Evolutionary conservation across 2,329 filamentous ascomycete genomes (phyloP).

Genomic region (Cordyceps fumosorosea): DNA sequence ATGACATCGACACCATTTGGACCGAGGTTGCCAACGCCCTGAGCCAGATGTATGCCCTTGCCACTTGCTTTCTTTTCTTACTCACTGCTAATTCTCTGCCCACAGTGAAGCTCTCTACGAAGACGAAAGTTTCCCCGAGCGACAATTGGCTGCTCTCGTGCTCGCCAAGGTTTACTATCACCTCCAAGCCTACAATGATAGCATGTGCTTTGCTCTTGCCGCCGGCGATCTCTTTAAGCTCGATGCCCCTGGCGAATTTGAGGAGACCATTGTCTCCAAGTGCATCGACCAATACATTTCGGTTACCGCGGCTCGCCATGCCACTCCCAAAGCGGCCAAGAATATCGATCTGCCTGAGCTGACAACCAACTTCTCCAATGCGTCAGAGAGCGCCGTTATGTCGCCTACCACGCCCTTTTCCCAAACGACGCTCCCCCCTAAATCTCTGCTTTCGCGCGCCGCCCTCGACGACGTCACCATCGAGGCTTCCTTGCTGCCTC

Average conservation of each 20-base stretch:
- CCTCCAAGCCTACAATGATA: conserved; percentile 97
- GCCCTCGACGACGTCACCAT: conserved; percentile 58
- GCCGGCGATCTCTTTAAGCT: conserved; percentile 94
- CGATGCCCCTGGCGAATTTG: conserved; percentile 85
- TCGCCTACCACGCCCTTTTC: conserved; percentile 95
- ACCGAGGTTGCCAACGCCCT: conserved; percentile 91
- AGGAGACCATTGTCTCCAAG: conserved; percentile 98
- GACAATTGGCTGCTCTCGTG: conserved; percentile 87
- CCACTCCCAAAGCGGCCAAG: conserved; percentile 35
- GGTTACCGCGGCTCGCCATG: conserved; percentile 50
- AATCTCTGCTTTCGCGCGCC: conserved; percentile 86
- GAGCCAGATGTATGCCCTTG: conserved; percentile 69
- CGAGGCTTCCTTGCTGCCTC: conserved; percentile 50
- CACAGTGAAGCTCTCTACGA: conserved; percentile 91
- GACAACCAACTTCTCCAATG: conserved; percentile 69
- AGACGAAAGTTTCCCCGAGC: conserved; percentile 89
- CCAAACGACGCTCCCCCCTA: conserved; percentile 85
- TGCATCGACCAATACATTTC: conserved; percentile 97
- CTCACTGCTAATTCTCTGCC: conserved; percentile 14
- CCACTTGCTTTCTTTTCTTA: neutral
- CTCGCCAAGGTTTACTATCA: conserved; percentile 99
- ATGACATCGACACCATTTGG: conserved; percentile 95
- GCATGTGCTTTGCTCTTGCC: conserved; percentile 94
- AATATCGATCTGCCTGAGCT: conserved; percentile 57
- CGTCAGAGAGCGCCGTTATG: conserved; percentile 62